Evolutionary conservation across 2,329 filamentous ascomycete species (phyloP).

Genomic region (Alternaria sp.): DNA sequence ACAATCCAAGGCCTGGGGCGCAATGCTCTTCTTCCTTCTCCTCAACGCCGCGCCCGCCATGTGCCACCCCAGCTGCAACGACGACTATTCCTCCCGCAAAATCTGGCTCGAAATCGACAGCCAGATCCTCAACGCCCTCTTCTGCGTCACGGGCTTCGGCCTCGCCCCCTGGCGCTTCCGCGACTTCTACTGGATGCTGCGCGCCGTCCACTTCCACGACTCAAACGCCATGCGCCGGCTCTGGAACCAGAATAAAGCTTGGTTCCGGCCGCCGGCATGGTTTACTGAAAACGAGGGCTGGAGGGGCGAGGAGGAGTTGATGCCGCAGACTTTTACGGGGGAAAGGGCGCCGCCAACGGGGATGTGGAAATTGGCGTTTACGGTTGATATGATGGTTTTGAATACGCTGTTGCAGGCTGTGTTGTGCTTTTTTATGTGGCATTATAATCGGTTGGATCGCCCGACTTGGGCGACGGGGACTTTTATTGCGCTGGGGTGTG

Average conservation of each 20-base stretch:
- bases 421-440: constrained; percentile 83
- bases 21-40: constrained; percentile 85
- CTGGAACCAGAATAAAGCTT: constrained; percentile 74
- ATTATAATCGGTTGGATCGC: constrained; percentile 70
- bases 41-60: constrained; percentile 76
- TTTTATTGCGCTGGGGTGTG: constrained; percentile 76
- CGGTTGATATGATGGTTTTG: constrained; percentile 77
- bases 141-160: constrained; percentile 86
- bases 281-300: constrained; percentile 67
- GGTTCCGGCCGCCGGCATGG: constrained; percentile 75
- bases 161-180: constrained; percentile 84
- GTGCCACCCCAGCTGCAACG: constrained; percentile 72
- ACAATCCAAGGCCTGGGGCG: constrained; percentile 71
- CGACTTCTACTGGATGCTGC: constrained; percentile 74
- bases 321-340: not conserved
- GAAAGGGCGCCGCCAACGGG: constrained; percentile 59
- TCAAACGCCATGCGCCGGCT: constrained; percentile 63
- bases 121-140: constrained; percentile 85
- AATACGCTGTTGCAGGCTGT: constrained; percentile 79
- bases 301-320: not conserved
- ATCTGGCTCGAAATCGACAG: constrained; percentile 84
- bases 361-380: constrained; percentile 77
- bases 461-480: constrained; percentile 72
- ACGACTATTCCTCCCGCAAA: constrained; percentile 73
- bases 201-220: constrained; percentile 58